Percentiles rank a stretch among this genome's conserved stretches.
Conservation (phyloP, 805 yeast species). For the Osmozyma mogii region DNA sequence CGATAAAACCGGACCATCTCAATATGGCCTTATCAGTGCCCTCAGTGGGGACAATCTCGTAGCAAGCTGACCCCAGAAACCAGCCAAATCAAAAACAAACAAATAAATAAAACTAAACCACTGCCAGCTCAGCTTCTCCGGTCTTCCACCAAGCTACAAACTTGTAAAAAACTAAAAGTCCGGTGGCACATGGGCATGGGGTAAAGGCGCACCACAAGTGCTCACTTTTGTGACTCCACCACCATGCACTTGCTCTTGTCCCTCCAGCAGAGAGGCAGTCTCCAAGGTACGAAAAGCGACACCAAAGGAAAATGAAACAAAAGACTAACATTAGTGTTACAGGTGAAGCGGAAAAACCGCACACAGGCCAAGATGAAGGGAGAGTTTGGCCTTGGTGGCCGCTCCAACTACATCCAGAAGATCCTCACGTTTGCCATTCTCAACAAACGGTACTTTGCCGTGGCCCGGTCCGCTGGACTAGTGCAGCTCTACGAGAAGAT, state of each 20-base stretch:
- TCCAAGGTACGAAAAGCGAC: slow-evolving; percentile 9
- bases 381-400: slow-evolving; percentile 12
- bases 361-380: slow-evolving; percentile 7
- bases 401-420: slow-evolving; percentile 15
- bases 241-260: slow-evolving; percentile 5
- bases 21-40: too few relatives aligned
- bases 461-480: slow-evolving; percentile 20
- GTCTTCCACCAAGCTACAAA: neutral
- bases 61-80: too few relatives aligned
- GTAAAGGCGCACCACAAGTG: neutral
- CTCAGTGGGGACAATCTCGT: too few relatives aligned
- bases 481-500: slow-evolving; percentile 22
- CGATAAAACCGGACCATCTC: too few relatives aligned
- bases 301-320: neutral
- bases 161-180: too few relatives aligned
- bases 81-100: too few relatives aligned
- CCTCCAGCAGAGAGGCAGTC: slow-evolving; percentile 10
- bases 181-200: too few relatives aligned
- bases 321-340: slow-evolving; percentile 15
- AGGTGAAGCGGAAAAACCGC: slow-evolving; percentile 7
- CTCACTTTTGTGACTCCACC: neutral
- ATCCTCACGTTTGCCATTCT: slow-evolving; percentile 14
- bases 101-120: too few relatives aligned
- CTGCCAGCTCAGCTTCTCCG: neutral
- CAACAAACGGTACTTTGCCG: slow-evolving; percentile 14